Percentiles rank a stretch among this genome's conserved stretches.
These are phyloP conservation scores for Alternaria triticimaculans DNA, from an alignment of 2,329 filamentous ascomycete genomes.

Conservation along the genomic window DNA sequence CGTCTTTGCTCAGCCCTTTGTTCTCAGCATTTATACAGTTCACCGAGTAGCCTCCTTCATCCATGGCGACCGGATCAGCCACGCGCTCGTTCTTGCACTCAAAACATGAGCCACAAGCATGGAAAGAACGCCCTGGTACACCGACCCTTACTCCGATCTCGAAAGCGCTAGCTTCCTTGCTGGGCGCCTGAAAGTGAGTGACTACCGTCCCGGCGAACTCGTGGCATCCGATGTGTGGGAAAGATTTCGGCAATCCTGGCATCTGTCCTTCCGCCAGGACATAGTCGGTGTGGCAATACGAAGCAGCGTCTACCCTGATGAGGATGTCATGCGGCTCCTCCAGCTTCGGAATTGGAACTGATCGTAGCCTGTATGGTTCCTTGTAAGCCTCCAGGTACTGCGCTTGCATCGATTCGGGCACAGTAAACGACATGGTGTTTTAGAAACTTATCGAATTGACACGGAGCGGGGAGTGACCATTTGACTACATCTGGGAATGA, in stretches of 20 bases:
- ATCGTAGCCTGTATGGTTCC: constrained; percentile 49
- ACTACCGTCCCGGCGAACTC: constrained; percentile 56
- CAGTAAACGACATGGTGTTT: constrained; percentile 19
- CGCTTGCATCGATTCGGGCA: constrained; percentile 47
- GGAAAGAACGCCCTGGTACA: constrained; percentile 52
- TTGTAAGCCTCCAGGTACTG: constrained; percentile 54
- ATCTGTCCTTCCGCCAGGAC: constrained; percentile 48
- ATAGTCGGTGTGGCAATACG: constrained; percentile 56
- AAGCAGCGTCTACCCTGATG: constrained; percentile 56
- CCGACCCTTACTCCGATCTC: constrained; percentile 47
- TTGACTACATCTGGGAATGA: neutral
- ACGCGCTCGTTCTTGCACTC: constrained; percentile 45
- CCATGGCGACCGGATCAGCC: constrained; percentile 37
- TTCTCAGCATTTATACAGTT: constrained; percentile 45
- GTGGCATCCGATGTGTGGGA: constrained; percentile 56
- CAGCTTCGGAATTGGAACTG: constrained; percentile 44
- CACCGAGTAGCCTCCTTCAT: constrained; percentile 51
- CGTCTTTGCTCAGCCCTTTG: constrained; percentile 43
- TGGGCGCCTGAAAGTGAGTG: constrained; percentile 31
- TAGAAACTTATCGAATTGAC: too few species aligned
- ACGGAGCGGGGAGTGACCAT: neutral
- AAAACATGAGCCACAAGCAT: constrained; percentile 52
- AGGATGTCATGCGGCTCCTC: constrained; percentile 51
- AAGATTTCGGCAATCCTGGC: constrained; percentile 42
- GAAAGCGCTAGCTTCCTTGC: constrained; percentile 24